These are phyloP conservation scores for Daldinia grandis DNA, from an alignment of 495 filamentous ascomycete species.

Conservation along the genomic window DNA sequence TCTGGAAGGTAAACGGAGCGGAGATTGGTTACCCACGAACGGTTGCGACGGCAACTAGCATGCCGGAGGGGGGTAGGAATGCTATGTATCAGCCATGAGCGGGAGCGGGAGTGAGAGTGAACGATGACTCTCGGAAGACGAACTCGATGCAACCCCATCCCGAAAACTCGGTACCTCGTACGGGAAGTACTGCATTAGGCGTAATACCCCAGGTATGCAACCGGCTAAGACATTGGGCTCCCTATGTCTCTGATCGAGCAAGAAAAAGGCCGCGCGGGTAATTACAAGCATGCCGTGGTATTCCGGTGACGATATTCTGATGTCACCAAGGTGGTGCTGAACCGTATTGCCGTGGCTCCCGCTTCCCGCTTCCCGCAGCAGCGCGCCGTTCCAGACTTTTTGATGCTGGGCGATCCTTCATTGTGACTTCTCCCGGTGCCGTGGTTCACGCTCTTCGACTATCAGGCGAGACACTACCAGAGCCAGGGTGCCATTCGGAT, in stretches of 20 bases:
- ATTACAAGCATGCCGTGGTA: slow-evolving; percentile 37
- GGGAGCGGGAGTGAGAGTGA: slow-evolving; percentile 12
- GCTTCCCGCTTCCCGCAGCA: slow-evolving; percentile 21
- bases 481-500: slow-evolving; percentile 27
- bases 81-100: not conserved
- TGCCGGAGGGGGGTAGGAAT: slow-evolving; percentile 17
- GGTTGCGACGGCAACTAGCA: slow-evolving; percentile 31
- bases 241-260: slow-evolving; percentile 11
- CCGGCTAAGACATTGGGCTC: slow-evolving; percentile 20
- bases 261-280: slow-evolving; percentile 25
- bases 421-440: slow-evolving; percentile 25
- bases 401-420: slow-evolving; percentile 5
- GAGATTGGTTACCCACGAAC: slow-evolving; percentile 22
- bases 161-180: slow-evolving; percentile 39
- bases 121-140: slow-evolving; percentile 34
- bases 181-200: slow-evolving; percentile 30
- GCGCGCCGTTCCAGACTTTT: slow-evolving; percentile 13
- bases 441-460: slow-evolving; percentile 15
- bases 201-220: slow-evolving; percentile 21
- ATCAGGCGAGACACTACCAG: slow-evolving; percentile 28
- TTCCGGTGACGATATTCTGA: slow-evolving; percentile 19
- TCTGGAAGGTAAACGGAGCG: slow-evolving; percentile 11
- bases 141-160: slow-evolving; percentile 26
- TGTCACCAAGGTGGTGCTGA: slow-evolving; percentile 24
- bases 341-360: slow-evolving; percentile 9